Evolutionary conservation across 2,329 filamentous ascomycete genomes (phyloP), one percentile per base, ranked within the genome.

Genomic region (Fusarium udum): DNA sequence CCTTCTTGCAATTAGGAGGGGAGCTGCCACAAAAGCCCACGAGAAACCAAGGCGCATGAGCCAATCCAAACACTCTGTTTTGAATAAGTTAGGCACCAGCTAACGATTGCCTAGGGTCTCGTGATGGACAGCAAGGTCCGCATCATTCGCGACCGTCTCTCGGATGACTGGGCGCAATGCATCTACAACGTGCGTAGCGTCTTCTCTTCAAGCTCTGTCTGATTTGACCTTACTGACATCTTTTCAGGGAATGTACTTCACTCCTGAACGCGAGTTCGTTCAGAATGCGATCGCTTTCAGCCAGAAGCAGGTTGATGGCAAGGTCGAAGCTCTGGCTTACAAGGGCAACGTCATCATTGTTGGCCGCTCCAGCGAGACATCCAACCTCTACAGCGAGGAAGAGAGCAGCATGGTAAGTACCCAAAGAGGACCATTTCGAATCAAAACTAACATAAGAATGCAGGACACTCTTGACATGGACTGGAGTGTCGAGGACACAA

Each of bases 291-390:
- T 49, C 28, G 14, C 46, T n/a, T 49, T 49, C 46, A 49, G 46
- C 46, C 46, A 49, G 28, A 49, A 49, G 46, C 46, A 49, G 28
- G 46, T 49, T 49, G 46, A 49, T 2, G 46, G 46, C 20, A 49
- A 49, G 46, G 26, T 49, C 28, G 46, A 49, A 3, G 46, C 46
- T 31, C 28, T 49, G 46, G 46, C 46, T 6, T 49, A 49, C 46
- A 49, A 49, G 46, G 46, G 46, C 46, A 49, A 49, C 46, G 46
- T 49, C 22, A 49, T 31, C 46, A 49, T 49, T 20, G 46, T 49
- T 31, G 46, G 46, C 14, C 46, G 46, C 14, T 49, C 46, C 46
- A 49, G 46, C 46, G 46, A 49, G 46, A 49, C 46, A 12, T 49
- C 46, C 10, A 49, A 49, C 26, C 46, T 49, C 46, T 49, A 49